Evolutionary conservation across 345 rosid species (phyloP), one percentile per base, ranked within the genome.

Genomic region (Iberis pinnata): DNA sequence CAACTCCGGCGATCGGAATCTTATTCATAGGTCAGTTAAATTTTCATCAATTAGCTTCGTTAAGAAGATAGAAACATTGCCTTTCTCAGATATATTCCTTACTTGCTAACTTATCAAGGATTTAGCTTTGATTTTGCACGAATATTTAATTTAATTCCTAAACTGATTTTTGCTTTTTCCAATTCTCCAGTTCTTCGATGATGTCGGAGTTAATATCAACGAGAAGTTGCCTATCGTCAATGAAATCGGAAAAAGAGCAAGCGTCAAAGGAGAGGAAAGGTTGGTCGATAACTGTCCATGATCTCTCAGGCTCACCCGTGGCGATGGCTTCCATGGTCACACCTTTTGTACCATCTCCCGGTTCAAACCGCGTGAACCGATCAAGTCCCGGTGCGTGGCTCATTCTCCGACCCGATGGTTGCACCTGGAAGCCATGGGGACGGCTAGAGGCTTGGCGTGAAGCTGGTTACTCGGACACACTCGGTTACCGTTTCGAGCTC

Each of bases 261-360:
- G 58, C 69, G 1, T 33, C 76, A 0, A 88, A 80, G 52, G 98
- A 92, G 61, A 65, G 98, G 10, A 92, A 92, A 62, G 98, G 98
- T 0, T 92, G 98, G 98, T 80, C 96, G 2, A 46, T 92, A 24
- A 88, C 88, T 24, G 72, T 92, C 66, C 98, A 92, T 57, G 98
- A 92, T 65, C 83, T 92, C 5, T 92, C 98, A 0, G 98, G 98
- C 0, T 92, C 96, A 2, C 98, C 98, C 0, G 98, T 88, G 0
- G 98, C 98, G 2, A 89, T 83, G 78, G 96, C 98, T 1, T 88
- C 96, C 2, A 92, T 92, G 98, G 96, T 88, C 20, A 92, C 98
- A 14, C 98, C 98, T 1, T 92, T 84, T 18, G 96, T 88, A 1
- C 98, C 88, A 3, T 88, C 96, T 9, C 89, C 95, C 0, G 95